phyloP scores from a whole-genome alignment of 2,329 filamentous ascomycete genomes.

The Ampelomyces quisqualis region DNA sequence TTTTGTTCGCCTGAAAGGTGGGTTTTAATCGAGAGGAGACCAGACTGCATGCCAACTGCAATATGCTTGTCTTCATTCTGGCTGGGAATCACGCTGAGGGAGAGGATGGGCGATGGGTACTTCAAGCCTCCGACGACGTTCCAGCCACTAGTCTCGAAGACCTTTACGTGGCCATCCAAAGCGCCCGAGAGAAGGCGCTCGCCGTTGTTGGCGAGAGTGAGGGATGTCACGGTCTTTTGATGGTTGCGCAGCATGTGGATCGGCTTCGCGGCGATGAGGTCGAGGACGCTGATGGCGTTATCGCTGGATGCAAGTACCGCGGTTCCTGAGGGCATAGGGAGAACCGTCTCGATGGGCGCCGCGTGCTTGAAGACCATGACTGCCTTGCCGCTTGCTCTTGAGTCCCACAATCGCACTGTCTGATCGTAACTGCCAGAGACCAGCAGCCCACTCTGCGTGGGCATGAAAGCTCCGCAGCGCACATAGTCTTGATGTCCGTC shows the following conservation, averaged over 20 bases:
- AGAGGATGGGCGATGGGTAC: constrained; percentile 87
- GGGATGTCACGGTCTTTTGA: constrained; percentile 93
- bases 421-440: constrained; percentile 93
- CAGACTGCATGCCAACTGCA: constrained; percentile 91
- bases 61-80: constrained; percentile 84
- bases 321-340: constrained; percentile 83
- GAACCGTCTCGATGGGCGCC: constrained; percentile 84
- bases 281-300: constrained; percentile 85
- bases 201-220: constrained; percentile 78
- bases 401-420: constrained; percentile 92
- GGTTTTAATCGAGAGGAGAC: constrained; percentile 86
- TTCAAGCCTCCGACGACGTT: constrained; percentile 95
- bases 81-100: constrained; percentile 71
- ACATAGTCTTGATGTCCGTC: constrained; percentile 92
- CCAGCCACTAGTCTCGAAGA: constrained; percentile 93
- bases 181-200: constrained; percentile 82
- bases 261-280: constrained; percentile 87
- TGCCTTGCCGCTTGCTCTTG: constrained; percentile 62
- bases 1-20: constrained; percentile 83
- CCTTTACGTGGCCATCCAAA: constrained; percentile 93
- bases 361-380: constrained; percentile 95
- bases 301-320: constrained; percentile 82
- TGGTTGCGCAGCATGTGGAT: constrained; percentile 87
- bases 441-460: constrained; percentile 67
- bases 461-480: constrained; percentile 82